phyloP scores from a whole-genome alignment of 805 yeast species.

The Yarrowia bubula region DNA sequence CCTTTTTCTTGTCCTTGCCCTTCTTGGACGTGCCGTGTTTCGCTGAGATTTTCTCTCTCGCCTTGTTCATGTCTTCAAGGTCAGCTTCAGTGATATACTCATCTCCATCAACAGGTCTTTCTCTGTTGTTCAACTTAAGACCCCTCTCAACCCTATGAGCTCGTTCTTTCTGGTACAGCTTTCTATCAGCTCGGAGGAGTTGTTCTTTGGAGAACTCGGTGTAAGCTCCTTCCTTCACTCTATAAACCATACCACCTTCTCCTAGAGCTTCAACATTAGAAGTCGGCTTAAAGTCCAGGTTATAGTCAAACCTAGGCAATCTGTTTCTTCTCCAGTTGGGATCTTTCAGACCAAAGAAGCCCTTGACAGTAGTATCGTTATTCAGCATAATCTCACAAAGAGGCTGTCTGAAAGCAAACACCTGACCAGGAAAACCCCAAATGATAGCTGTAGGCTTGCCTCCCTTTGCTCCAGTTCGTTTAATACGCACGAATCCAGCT shows the following conservation, averaged over 20 bases:
- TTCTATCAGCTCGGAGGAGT: not conserved
- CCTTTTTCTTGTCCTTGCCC: not conserved
- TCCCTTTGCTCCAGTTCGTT: not conserved
- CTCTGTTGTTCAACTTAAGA: not conserved
- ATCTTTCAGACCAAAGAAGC: slow-evolving; percentile 6
- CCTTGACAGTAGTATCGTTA: not conserved
- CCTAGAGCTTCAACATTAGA: not conserved
- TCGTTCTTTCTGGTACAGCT: not conserved
- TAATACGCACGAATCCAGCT: slow-evolving; percentile 11
- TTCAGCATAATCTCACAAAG: slow-evolving; percentile 15
- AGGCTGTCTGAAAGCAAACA: slow-evolving; percentile 22
- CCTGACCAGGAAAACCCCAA: slow-evolving; percentile 22
- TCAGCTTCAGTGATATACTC: not conserved
- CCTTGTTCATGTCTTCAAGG: not conserved
- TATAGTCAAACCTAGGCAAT: not conserved
- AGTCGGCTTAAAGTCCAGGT: not conserved
- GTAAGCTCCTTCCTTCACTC: not conserved
- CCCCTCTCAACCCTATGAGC: not conserved
- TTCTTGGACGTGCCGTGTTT: not conserved
- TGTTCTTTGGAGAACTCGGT: not conserved
- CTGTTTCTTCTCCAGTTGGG: slow-evolving; percentile 11
- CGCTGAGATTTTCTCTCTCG: not conserved
- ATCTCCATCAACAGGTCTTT: not conserved
- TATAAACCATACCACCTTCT: not conserved
- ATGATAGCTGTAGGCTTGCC: not conserved